phyloP scores from a whole-genome alignment of 805 yeast species.

The Wickerhamomyces ciferrii region DNA sequence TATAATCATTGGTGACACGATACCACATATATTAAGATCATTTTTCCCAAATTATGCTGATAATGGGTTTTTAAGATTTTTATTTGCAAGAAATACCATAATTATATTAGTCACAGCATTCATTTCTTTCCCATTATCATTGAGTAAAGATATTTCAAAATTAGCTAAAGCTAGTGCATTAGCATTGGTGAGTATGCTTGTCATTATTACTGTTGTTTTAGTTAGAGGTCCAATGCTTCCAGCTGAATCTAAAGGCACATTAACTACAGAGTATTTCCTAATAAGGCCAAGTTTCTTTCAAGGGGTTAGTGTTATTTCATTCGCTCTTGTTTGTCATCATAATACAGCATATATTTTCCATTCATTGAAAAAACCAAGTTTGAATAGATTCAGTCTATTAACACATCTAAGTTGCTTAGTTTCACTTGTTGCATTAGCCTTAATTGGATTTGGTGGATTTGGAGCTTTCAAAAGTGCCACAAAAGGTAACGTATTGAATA shows the following conservation, averaged over 20 bases:
- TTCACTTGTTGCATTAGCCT: slow-evolving; percentile 71
- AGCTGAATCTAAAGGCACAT: slow-evolving; percentile 39
- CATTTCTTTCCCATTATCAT: slow-evolving; percentile 78
- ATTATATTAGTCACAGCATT: slow-evolving; percentile 65
- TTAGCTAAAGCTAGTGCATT: slow-evolving; percentile 83
- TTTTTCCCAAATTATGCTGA: slow-evolving; percentile 41
- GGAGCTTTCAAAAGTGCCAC: slow-evolving; percentile 70
- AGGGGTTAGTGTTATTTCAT: slow-evolving; percentile 90
- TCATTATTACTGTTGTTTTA: slow-evolving; percentile 71
- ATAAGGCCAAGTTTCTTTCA: slow-evolving; percentile 69
- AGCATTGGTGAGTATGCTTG: slow-evolving; percentile 79
- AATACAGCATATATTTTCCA: slow-evolving; percentile 87
- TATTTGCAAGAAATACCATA: slow-evolving; percentile 64
- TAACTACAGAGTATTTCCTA: slow-evolving; percentile 41
- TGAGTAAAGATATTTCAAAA: slow-evolving; percentile 75
- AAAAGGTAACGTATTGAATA: slow-evolving; percentile 84
- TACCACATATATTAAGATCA: slow-evolving; percentile 81
- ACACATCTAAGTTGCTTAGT: slow-evolving; percentile 83
- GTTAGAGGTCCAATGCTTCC: slow-evolving; percentile 65
- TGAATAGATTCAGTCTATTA: slow-evolving; percentile 66
- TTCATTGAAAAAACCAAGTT: slow-evolving; percentile 70
- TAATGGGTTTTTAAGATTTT: slow-evolving; percentile 38
- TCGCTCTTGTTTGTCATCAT: slow-evolving; percentile 94
- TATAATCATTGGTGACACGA: slow-evolving; percentile 90
- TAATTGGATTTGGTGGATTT: slow-evolving; percentile 78